Percentiles rank a stretch among this genome's conserved stretches.
Conservation (phyloP, 345 rosid species). For the Chamaenerion angustifolium region DNA sequence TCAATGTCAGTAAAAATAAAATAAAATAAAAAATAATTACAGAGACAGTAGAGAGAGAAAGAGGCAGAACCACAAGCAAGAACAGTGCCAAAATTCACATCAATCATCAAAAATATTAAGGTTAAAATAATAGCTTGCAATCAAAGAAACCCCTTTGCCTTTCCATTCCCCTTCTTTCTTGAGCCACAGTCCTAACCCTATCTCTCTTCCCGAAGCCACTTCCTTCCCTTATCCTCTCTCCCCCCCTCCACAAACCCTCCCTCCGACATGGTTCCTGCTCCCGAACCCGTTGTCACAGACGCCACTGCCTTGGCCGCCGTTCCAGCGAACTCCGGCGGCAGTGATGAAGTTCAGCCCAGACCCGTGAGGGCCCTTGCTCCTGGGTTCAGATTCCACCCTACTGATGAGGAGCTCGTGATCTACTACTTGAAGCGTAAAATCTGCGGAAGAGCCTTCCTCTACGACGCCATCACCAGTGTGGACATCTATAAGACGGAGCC, state of each 20-base stretch:
- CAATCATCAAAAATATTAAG: too few relatives aligned
- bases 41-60: too few relatives aligned
- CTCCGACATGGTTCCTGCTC: slow-evolving; percentile 12
- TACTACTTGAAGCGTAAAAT: slow-evolving; percentile 10
- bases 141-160: slow-evolving; percentile 7
- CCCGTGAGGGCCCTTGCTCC: not conserved
- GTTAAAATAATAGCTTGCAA: slow-evolving; percentile 8
- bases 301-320: not conserved
- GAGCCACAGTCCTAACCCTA: slow-evolving; percentile 1
- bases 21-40: too few relatives aligned
- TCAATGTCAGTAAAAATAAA: too few relatives aligned
- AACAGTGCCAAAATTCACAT: too few relatives aligned
- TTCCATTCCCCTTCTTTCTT: not conserved
- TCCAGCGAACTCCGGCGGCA: not conserved
- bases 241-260: too few relatives aligned
- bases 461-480: not conserved
- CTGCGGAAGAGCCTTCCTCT: slow-evolving; percentile 1
- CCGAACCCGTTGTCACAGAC: not conserved
- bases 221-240: slow-evolving; percentile 3
- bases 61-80: too few relatives aligned
- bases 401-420: slow-evolving; percentile 5
- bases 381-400: slow-evolving; percentile 8
- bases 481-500: slow-evolving; percentile 10
- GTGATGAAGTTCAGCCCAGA: not conserved
- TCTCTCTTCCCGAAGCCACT: not conserved